Conservation (phyloP, 768 basidiomycete genomes). For the Rhizopogon salebrosus region DNA sequence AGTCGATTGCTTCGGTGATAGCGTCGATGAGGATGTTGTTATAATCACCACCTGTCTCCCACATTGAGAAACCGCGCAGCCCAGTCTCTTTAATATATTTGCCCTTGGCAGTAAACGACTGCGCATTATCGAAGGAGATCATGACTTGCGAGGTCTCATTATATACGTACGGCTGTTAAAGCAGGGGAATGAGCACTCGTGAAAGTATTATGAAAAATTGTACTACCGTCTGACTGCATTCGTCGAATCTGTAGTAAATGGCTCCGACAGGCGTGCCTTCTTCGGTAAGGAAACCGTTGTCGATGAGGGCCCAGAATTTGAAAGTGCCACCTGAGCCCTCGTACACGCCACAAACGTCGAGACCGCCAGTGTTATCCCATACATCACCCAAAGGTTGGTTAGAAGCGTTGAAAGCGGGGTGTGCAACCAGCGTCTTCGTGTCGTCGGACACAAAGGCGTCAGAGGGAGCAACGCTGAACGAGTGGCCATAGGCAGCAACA, state of each 20-base stretch:
- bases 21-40: constrained; percentile 58
- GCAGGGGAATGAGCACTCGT: background rate
- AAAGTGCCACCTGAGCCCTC: constrained; percentile 47
- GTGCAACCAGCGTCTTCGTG: constrained; percentile 34
- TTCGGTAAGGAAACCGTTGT: constrained; percentile 45
- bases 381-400: constrained; percentile 47
- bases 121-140: constrained; percentile 60
- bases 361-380: constrained; percentile 45
- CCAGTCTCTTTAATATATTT: constrained; percentile 46
- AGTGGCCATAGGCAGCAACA: constrained; percentile 78
- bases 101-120: constrained; percentile 59
- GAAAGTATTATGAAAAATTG: background rate
- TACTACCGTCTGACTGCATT: constrained; percentile 70
- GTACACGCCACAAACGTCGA: constrained; percentile 50
- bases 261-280: constrained; percentile 30
- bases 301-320: constrained; percentile 55
- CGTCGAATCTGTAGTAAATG: constrained; percentile 53
- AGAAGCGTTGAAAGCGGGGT: constrained; percentile 43
- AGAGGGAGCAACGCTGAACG: constrained; percentile 41
- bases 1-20: constrained; percentile 36
- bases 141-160: constrained; percentile 49
- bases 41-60: constrained; percentile 67
- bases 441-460: constrained; percentile 33
- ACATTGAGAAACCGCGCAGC: constrained; percentile 65
- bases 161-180: constrained; percentile 64